A percentile compares a stretch with the other conserved stretches of the same genome.
phyloP scores from a whole-genome alignment of 306 rosid genomes.

The Fragaria nilgerrensis region DNA sequence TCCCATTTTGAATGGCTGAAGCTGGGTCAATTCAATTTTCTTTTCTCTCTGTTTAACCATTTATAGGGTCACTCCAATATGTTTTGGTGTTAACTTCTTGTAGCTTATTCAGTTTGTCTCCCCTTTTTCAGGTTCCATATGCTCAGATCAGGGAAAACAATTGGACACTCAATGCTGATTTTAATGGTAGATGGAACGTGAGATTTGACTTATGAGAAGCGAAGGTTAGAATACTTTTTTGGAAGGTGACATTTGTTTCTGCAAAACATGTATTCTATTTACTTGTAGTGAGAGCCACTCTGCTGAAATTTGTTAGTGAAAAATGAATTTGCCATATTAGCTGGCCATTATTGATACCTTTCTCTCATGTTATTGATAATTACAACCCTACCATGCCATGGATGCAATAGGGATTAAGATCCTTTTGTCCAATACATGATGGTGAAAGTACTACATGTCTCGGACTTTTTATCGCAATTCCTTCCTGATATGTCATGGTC shows the following conservation, averaged over 20 bases:
- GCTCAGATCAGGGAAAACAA: conserved; percentile 96
- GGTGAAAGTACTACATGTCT: background rate
- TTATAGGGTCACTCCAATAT: background rate
- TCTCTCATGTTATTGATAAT: background rate
- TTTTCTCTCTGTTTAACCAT: background rate
- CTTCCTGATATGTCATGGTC: background rate
- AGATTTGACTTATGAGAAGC: conserved; percentile 71
- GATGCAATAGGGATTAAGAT: background rate
- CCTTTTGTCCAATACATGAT: background rate
- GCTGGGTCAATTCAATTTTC: background rate
- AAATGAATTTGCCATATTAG: background rate
- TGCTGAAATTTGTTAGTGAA: conserved; percentile 1
- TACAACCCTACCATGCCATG: background rate
- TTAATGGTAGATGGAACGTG: conserved; percentile 88
- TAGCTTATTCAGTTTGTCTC: conserved; percentile 3
- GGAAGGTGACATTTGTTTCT: conserved; percentile 22
- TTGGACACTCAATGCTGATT: conserved; percentile 78
- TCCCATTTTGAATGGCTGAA: background rate
- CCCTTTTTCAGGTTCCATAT: conserved; percentile 72
- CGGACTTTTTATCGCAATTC: too few species aligned
- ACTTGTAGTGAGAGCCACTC: conserved; percentile 24
- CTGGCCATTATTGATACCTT: background rate
- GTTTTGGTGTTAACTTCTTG: background rate
- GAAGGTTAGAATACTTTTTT: conserved; percentile 22
- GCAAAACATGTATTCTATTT: conserved; percentile 14